Base-by-base conservation (phyloP, 352 stramenopile species). In the Pythium vanterpoolii region DNA sequence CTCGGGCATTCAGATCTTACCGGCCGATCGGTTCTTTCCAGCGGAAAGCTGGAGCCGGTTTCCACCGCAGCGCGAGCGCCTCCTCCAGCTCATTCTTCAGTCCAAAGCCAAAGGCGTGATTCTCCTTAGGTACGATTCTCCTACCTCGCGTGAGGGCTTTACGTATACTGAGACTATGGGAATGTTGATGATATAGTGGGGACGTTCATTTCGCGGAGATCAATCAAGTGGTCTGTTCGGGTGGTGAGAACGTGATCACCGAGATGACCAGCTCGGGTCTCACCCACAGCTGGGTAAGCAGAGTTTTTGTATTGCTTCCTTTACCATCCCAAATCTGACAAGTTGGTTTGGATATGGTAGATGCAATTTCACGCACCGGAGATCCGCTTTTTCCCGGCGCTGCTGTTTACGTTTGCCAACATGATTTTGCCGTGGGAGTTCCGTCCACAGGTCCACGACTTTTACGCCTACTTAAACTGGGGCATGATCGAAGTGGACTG, bases 161-260 rank as follows among this genome's bases (percentile, higher is more conserved):
- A 5, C 19, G 23, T 13, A 34, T 14, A n/a, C n/a, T 48, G 42
- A 48, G 5, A 26, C 6, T 13, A 13, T 59, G 14, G 16, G 14
- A 47, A 11, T 40, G 44, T 46, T 53, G 5, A 8, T 63, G 10
- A 14, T 56, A 36, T 43, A 96, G 77, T 74, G 94, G 94, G 4
- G 94, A 98, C 71, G 90, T 98, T 1, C 93, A 98, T 60, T 97
- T 97, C 60, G 75, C 80, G 7, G 90, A 98, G 68, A 77, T 98
- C 62, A 90, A 97, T 64, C 85, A 96, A 53, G 94, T 97, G 39
- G 74, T 96, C 55, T 98, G 93, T 67, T 79, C 78, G 3, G 73
- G 72, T 38, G 82, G 73, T 47, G 49, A 66, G 28, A 87, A 85
- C 27, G 72, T 74, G 19, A 76, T 90, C 51, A 90, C 83, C 3